A percentile compares a stretch with the other conserved stretches of the same genome.
Conservation (phyloP, 2,329 filamentous ascomycete genomes). For the Helotiales sp. region DNA sequence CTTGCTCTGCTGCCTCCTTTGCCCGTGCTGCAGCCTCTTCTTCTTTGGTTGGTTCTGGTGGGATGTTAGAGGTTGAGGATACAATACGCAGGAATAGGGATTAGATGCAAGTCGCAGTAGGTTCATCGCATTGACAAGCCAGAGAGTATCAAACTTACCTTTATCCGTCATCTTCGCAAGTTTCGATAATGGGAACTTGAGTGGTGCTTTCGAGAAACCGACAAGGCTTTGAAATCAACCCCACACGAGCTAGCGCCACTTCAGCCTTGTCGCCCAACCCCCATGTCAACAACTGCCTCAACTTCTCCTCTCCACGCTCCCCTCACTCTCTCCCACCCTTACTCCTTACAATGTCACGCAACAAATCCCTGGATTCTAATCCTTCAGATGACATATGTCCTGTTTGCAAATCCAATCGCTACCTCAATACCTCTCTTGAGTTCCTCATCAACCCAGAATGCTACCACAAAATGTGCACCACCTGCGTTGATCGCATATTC, state of each 20-base stretch:
- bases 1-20: conserved; percentile 85
- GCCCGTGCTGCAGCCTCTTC: conserved; percentile 62
- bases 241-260: conserved; percentile 9
- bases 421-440: conserved; percentile 89
- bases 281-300: neutral
- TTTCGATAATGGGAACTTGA: conserved; percentile 1
- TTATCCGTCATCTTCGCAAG: conserved; percentile 29
- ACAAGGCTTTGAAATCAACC: conserved; percentile 29
- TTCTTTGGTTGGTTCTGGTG: conserved; percentile 36
- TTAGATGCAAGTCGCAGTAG: neutral
- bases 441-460: conserved; percentile 98
- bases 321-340: conserved; percentile 3
- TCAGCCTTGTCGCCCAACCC: conserved; percentile 16
- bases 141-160: conserved; percentile 16
- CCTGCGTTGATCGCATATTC: conserved; percentile 94
- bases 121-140: neutral
- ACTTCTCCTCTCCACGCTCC: neutral
- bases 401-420: conserved; percentile 94
- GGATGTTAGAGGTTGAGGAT: neutral
- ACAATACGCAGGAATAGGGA: neutral
- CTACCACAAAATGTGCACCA: conserved; percentile 98
- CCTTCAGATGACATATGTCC: conserved; percentile 74
- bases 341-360: conserved; percentile 23
- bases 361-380: conserved; percentile 22
- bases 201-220: conserved; percentile 19